Base-by-base conservation (phyloP, 177 flowering plant species). In the Tripterygium wilfordii region DNA sequence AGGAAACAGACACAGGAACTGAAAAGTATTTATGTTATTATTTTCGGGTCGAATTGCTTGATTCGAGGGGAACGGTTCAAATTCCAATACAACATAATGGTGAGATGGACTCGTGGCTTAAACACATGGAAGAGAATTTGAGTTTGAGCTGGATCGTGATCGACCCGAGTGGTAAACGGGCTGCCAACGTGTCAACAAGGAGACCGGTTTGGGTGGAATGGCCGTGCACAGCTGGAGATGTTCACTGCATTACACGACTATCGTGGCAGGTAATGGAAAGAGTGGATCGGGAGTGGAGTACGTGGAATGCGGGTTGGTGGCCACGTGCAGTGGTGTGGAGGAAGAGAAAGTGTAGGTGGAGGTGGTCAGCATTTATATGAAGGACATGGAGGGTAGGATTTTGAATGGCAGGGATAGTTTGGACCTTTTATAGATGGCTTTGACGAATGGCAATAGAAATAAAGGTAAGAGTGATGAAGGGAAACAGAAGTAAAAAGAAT, bases 151-250 rank as follows among this genome's bases (percentile, higher is more conserved):
- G 88, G 88, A 67, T 78, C 8, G 8, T 81, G 48, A 58, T 74
- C 32, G 80, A 74, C 55, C 71, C 76, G 15, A 43, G 3, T 23
- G 66, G 69, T 27, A 23, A 45, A 39, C 62, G 63, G 32, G 71
- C 80, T 33, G 52, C 58, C 54, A 76, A 78, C 48, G 37, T 81
- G n/a, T 78, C 84, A 15, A 71, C 77, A 20, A 15, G 46, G 31
- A 49, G 32, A 48, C 66, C 84, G 19, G 84, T 78, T 14, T 35
- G 63, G 19, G 78, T 76, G 14, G 57, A 64, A 4, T 45, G 75
- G 27, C 82, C 76, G 69, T 78, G 82, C 82, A 52, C 76, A 51
- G 76, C 58, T 45, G 82, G 80, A n/a, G 84, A 81, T 26, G 71
- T 71, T 26, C 70, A 67, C 70, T 54, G 51, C 42, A 64, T 43